Conservation (phyloP, 78 protist species). For the Dictyostelium purpureum region DNA sequence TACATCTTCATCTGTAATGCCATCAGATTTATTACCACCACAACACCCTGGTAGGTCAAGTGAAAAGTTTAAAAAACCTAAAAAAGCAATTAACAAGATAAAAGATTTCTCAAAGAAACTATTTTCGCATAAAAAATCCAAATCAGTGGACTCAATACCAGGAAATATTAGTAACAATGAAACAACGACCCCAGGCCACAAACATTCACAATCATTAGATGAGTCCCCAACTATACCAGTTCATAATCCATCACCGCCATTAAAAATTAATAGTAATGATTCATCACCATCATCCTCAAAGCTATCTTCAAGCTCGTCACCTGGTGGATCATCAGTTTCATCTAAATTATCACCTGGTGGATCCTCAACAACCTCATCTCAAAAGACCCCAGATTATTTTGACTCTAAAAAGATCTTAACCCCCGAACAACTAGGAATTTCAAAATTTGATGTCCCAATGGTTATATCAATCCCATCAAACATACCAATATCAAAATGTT, state of each 20-base stretch:
- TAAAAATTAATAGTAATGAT: background rate
- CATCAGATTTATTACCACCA: too few relatives aligned
- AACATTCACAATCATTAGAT: background rate
- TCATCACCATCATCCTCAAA: background rate
- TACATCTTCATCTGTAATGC: too few relatives aligned
- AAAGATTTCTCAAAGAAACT: slow-evolving; percentile 1
- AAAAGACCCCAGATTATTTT: background rate
- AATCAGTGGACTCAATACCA: background rate
- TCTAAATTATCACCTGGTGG: background rate
- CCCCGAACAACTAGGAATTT: slow-evolving; percentile 2
- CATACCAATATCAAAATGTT: too few relatives aligned
- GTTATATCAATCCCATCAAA: slow-evolving; percentile 1
- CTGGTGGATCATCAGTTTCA: background rate
- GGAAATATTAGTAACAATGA: background rate
- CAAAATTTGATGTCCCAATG: slow-evolving; percentile 2
- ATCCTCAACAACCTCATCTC: background rate
- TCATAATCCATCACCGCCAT: background rate
- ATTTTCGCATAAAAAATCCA: slow-evolving; percentile 7
- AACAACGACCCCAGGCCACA: too few relatives aligned
- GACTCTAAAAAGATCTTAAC: slow-evolving; percentile 15
- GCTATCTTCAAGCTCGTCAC: background rate
- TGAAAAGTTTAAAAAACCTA: background rate
- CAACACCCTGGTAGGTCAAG: background rate
- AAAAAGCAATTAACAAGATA: background rate
- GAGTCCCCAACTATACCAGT: background rate